A percentile compares a stretch with the other conserved stretches of the same genome.
Evolutionary conservation across 106 monocot genomes (phyloP).

Genomic region (Dendrobium officinale): DNA sequence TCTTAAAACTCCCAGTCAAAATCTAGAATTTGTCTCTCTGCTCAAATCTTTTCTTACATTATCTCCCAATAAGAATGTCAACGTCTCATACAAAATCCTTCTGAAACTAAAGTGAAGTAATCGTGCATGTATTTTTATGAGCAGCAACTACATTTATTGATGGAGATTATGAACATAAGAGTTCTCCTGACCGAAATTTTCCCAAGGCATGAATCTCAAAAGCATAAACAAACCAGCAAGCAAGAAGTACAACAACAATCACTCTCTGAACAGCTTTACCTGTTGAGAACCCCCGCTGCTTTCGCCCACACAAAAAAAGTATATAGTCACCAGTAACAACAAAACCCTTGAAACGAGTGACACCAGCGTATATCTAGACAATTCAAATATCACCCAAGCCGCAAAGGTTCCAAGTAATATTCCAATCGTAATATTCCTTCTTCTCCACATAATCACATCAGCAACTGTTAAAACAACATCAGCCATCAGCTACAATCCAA

Average conservation of each 20-base stretch:
- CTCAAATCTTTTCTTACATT: neutral
- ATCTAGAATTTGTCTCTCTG: neutral
- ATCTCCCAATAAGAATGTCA: neutral
- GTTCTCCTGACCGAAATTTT: neutral
- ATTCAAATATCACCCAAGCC: conserved; percentile 55
- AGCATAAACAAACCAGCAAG: neutral
- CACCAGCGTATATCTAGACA: conserved; percentile 53
- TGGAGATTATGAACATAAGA: neutral
- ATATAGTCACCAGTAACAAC: conserved; percentile 49
- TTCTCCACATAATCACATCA: conserved; percentile 80
- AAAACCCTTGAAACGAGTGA: conserved; percentile 64
- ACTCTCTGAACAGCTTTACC: conserved; percentile 22
- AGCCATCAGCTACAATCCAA: neutral
- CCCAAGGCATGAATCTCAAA: neutral
- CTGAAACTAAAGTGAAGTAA: neutral
- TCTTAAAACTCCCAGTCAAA: neutral
- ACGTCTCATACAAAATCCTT: neutral
- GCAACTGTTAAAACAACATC: conserved; percentile 46
- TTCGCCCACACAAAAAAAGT: conserved; percentile 86
- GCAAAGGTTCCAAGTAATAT: conserved; percentile 36
- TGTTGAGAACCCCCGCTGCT: conserved; percentile 65
- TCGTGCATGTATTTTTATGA: neutral
- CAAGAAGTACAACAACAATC: neutral
- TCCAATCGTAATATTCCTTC: conserved; percentile 26
- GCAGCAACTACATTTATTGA: neutral